Conservation (phyloP, 768 basidiomycete species). For the Podaxis sp. region DNA sequence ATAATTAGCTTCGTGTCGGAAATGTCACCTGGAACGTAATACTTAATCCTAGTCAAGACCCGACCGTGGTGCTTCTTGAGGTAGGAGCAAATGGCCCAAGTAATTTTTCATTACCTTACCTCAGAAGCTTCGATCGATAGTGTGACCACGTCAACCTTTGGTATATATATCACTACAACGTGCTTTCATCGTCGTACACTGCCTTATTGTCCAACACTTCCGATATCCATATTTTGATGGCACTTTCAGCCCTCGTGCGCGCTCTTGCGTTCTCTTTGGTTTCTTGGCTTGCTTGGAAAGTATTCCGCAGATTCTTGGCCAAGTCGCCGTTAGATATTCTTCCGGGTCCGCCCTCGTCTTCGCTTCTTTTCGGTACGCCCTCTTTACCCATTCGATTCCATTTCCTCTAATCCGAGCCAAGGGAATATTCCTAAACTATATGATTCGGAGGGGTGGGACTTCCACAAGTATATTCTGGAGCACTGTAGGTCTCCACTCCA, state of each 20-base stretch:
- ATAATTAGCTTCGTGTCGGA: background rate
- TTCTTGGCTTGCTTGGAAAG: conserved; percentile 16
- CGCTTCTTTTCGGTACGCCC: conserved; percentile 32
- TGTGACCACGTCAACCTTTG: background rate
- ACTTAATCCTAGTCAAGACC: conserved; percentile 10
- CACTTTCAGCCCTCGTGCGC: background rate
- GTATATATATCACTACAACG: conserved; percentile 2
- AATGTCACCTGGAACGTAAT: too few species aligned
- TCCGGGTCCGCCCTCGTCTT: conserved; percentile 35
- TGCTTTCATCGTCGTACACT: background rate
- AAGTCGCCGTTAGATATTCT: conserved; percentile 32
- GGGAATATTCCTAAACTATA: conserved; percentile 37
- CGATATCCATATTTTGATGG: background rate
- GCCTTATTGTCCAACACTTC: background rate
- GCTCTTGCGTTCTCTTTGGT: background rate
- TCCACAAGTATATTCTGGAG: conserved; percentile 31
- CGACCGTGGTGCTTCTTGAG: conserved; percentile 13
- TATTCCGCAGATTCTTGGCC: conserved; percentile 13
- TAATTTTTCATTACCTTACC: background rate
- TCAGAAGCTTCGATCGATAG: conserved; percentile 2
- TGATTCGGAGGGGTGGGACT: conserved; percentile 35
- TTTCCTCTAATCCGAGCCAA: conserved; percentile 11
- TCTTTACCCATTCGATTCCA: too few species aligned
- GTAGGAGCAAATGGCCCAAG: background rate
- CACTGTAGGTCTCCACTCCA: conserved; percentile 26